Evolutionary conservation across 371 early-diverging fungal genomes (phyloP).

Genomic region (Sporodiniella umbellata): DNA sequence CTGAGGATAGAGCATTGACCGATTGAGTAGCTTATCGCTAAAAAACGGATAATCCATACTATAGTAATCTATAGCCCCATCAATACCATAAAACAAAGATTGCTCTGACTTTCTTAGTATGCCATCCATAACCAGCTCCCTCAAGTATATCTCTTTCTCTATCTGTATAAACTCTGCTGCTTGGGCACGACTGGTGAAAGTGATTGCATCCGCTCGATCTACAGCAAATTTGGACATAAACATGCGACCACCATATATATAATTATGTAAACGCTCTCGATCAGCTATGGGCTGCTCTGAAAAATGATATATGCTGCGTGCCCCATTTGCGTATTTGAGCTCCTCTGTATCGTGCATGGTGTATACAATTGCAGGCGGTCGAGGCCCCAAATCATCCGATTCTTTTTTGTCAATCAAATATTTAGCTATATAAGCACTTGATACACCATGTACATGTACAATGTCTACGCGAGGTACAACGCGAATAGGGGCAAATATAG

Average conservation of each 20-base stretch:
- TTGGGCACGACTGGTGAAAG: constrained; percentile 51
- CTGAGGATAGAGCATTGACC: constrained; percentile 44
- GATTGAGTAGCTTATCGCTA: constrained; percentile 32
- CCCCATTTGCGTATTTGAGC: constrained; percentile 52
- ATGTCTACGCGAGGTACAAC: constrained; percentile 43
- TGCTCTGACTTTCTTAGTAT: constrained; percentile 49
- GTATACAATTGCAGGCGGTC: constrained; percentile 57
- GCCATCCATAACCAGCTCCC: constrained; percentile 59
- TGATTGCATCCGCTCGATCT: constrained; percentile 55
- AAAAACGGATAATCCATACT: constrained; percentile 51
- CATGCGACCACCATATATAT: constrained; percentile 52
- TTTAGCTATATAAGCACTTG: constrained; percentile 56
- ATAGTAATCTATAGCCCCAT: constrained; percentile 59
- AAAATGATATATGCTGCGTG: constrained; percentile 53
- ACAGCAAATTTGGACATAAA: constrained; percentile 60
- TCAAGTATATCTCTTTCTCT: constrained; percentile 52
- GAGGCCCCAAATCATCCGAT: constrained; percentile 27
- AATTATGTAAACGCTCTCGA: constrained; percentile 24
- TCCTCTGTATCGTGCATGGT: constrained; percentile 67
- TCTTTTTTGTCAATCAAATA: constrained; percentile 30
- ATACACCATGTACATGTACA: constrained; percentile 64
- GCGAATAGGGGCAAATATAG: constrained; percentile 47
- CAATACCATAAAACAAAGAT: constrained; percentile 55
- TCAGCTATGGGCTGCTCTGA: constrained; percentile 17
- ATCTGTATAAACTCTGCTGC: constrained; percentile 63